Evolutionary conservation across 805 yeast species (phyloP).

Genomic region (Tetrapisispora pingtungensis): DNA sequence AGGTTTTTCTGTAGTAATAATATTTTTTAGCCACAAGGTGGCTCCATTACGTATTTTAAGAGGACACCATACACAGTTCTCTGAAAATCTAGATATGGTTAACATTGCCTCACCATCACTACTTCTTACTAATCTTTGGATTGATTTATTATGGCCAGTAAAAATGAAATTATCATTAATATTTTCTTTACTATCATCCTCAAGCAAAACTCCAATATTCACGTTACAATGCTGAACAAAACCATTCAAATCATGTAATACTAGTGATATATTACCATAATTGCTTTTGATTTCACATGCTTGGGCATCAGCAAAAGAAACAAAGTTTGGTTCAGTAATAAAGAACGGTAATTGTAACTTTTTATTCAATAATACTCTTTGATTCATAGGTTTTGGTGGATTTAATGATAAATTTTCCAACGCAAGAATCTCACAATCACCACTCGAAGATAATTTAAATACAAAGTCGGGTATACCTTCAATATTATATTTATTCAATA

Average conservation of each 20-base stretch:
- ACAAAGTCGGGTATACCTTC: constrained; percentile 34
- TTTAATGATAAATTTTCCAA: constrained; percentile 41
- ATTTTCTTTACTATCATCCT: constrained; percentile 5
- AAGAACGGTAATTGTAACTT: constrained; percentile 19
- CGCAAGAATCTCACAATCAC: constrained; percentile 36
- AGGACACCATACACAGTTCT: constrained; percentile 52
- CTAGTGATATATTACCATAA: constrained; percentile 28
- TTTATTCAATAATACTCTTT: constrained; percentile 30
- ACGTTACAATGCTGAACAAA: constrained; percentile 29
- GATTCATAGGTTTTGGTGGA: constrained; percentile 46
- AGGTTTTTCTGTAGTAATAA: constrained; percentile 37
- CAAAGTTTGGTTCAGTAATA: constrained; percentile 26
- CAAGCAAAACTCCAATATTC: constrained; percentile 15
- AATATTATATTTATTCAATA: constrained; percentile 6
- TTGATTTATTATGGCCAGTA: constrained; percentile 82
- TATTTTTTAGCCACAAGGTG: constrained; percentile 33
- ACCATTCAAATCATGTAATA: constrained; percentile 38
- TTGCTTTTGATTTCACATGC: constrained; percentile 15
- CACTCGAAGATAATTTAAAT: constrained; percentile 33
- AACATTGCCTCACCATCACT: constrained; percentile 52
- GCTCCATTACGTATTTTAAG: constrained; percentile 23
- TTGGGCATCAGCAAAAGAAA: constrained; percentile 31
- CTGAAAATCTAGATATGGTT: constrained; percentile 47
- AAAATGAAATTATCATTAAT: constrained; percentile 38
- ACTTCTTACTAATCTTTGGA: constrained; percentile 56